phyloP scores from a whole-genome alignment of 176 grass and related monocot genomes.

The Musa itinerans region DNA sequence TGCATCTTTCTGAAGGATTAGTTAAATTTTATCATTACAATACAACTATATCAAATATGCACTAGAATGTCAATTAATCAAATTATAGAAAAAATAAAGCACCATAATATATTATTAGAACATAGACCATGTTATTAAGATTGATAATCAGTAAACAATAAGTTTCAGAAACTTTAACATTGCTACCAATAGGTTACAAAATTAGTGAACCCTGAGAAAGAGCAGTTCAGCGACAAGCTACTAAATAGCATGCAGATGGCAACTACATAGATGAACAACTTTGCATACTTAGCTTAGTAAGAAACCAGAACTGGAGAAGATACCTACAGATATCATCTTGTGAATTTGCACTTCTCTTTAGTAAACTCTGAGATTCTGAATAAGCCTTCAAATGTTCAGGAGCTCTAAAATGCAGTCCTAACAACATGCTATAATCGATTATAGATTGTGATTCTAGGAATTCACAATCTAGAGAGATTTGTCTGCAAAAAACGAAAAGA shows the following conservation, averaged over 20 bases:
- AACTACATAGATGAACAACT: not conserved
- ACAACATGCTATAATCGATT: constrained; percentile 95
- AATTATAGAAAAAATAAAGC: not conserved
- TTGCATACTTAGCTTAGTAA: not conserved
- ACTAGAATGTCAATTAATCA: not conserved
- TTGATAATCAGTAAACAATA: not conserved
- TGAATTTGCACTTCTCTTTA: constrained; percentile 36
- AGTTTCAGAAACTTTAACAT: not conserved
- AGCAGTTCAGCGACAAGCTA: not conserved
- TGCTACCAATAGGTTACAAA: no score
- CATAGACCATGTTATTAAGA: not conserved
- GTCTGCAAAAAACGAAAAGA: constrained; percentile 43
- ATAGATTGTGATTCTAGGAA: constrained; percentile 96
- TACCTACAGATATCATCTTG: constrained; percentile 37
- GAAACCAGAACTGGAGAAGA: constrained; percentile 5
- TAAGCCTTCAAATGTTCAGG: constrained; percentile 57
- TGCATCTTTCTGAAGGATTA: not conserved
- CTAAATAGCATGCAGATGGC: not conserved
- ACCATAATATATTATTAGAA: not conserved
- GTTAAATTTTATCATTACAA: not conserved
- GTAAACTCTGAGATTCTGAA: constrained; percentile 31
- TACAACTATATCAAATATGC: not conserved
- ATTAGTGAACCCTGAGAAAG: not conserved
- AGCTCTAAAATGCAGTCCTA: constrained; percentile 96
- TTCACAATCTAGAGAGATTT: constrained; percentile 88